phyloP scores from a whole-genome alignment of 768 basidiomycete genomes.

The Tulasnella sp. region DNA sequence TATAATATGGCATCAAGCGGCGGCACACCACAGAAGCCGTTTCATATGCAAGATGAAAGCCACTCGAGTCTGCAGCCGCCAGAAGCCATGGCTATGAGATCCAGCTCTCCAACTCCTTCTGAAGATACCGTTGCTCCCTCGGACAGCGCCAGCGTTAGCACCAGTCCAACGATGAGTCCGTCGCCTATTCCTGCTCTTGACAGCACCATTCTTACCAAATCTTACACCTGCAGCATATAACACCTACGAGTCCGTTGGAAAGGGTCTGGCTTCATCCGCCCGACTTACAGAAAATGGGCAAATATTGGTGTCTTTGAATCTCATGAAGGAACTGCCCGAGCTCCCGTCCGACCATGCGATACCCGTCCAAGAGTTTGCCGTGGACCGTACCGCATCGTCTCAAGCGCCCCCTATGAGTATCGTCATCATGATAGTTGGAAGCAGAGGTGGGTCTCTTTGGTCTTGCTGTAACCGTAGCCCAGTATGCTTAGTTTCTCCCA shows the following conservation, averaged over 20 bases:
- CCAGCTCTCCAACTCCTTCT: background rate
- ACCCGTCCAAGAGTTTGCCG: conserved; percentile 44
- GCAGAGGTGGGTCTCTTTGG: conserved; percentile 40
- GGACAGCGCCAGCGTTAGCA: background rate
- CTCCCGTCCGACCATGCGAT: conserved; percentile 41
- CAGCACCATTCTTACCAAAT: background rate
- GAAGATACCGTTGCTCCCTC: background rate
- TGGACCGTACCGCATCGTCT: conserved; percentile 30
- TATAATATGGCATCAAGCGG: background rate
- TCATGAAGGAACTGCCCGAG: conserved; percentile 45
- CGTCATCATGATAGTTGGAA: conserved; percentile 61
- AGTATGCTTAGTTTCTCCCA: conserved; percentile 24
- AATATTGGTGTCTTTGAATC: conserved; percentile 42
- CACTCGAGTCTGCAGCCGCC: background rate
- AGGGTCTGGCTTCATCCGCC: conserved; percentile 40
- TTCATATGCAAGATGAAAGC: background rate
- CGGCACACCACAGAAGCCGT: background rate
- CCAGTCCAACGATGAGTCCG: background rate
- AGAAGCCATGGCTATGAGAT: background rate
- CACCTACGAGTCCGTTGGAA: conserved; percentile 36
- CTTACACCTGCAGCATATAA: conserved; percentile 27
- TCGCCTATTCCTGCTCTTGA: background rate
- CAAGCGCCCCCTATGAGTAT: conserved; percentile 39
- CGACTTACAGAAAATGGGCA: conserved; percentile 40
- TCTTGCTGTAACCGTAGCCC: background rate